A percentile compares a stretch with the other conserved stretches of the same genome.
These are phyloP conservation scores for Paraphysoderma sedebokerense DNA, from an alignment of 371 early-diverging fungal species.

Conservation along the genomic window DNA sequence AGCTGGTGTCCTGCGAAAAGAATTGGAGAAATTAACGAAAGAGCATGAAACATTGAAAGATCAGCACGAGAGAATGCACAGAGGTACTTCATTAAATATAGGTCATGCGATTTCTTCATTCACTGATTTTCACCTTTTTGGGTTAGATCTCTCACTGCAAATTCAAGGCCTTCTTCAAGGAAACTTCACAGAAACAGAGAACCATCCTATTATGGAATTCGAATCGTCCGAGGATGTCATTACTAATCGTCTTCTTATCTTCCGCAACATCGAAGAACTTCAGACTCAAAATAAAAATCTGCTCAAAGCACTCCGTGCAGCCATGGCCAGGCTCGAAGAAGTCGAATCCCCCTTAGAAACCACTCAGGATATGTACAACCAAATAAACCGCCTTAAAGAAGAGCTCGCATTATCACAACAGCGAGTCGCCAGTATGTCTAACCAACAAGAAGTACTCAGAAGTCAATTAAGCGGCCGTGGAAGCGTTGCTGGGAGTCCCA, in stretches of 20 bases:
- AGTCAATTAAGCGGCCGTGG: slow-evolving; percentile 18
- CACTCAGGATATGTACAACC: slow-evolving; percentile 11
- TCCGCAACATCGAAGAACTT: slow-evolving; percentile 26
- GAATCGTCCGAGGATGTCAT: background rate
- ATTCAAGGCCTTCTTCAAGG: background rate
- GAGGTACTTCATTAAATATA: background rate
- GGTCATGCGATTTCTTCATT: slow-evolving; percentile 12
- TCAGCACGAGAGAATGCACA: slow-evolving; percentile 5
- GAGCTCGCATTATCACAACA: slow-evolving; percentile 3
- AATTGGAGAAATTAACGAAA: no score
- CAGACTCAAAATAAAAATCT: slow-evolving; percentile 37
- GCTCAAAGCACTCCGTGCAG: slow-evolving; percentile 25
- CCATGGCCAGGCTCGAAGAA: slow-evolving; percentile 19
- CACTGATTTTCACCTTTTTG: slow-evolving; percentile 17
- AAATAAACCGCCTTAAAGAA: background rate
- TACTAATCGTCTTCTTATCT: slow-evolving; percentile 14
- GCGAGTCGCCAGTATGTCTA: slow-evolving; percentile 24
- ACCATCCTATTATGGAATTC: background rate
- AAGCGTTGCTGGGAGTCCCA: slow-evolving; percentile 6
- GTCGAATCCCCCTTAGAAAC: slow-evolving; percentile 17
- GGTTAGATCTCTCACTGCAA: background rate
- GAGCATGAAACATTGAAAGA: slow-evolving; percentile 27
- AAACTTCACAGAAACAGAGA: background rate
- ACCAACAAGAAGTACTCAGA: slow-evolving; percentile 20
- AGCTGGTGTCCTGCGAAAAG: no score